phyloP scores from a whole-genome alignment of 805 yeast species.

The Yarrowia bubula region DNA sequence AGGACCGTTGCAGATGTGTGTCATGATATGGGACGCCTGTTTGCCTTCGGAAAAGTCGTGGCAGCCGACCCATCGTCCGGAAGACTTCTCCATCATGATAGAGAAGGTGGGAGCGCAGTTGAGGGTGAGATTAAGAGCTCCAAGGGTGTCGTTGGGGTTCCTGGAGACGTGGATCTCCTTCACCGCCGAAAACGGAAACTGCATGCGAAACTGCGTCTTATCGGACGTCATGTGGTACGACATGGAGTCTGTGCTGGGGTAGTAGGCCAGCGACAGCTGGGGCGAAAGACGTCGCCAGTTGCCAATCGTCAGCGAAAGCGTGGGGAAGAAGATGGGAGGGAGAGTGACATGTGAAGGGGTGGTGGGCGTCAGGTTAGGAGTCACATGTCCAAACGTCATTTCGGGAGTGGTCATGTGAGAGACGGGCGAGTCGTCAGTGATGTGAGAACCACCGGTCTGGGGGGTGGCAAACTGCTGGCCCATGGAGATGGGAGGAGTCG shows the following conservation, averaged over 20 bases:
- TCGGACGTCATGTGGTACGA: slow-evolving; percentile 7
- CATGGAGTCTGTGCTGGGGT: slow-evolving; percentile 16
- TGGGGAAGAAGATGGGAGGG: slow-evolving; percentile 10
- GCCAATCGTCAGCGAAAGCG: slow-evolving; percentile 5
- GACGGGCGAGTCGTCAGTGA: background rate
- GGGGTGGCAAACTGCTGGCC: background rate
- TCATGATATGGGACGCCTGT: background rate
- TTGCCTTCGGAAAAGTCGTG: slow-evolving; percentile 16
- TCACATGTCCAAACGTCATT: background rate
- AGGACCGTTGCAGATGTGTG: background rate
- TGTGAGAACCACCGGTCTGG: background rate
- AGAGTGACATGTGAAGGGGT: background rate
- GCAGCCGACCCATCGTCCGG: background rate
- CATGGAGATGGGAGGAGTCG: background rate
- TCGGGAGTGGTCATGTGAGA: background rate
- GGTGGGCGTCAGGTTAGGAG: background rate
- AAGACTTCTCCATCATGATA: background rate
- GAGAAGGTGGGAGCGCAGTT: background rate
- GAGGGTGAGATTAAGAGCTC: background rate
- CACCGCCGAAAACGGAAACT: slow-evolving; percentile 2
- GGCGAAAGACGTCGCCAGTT: slow-evolving; percentile 14
- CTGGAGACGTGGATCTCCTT: slow-evolving; percentile 1
- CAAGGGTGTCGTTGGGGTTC: background rate
- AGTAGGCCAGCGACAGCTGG: slow-evolving; percentile 2
- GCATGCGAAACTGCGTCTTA: slow-evolving; percentile 10